Evolutionary conservation across 2,329 filamentous ascomycete genomes (phyloP).

Genomic region (Neonectria faginata): DNA sequence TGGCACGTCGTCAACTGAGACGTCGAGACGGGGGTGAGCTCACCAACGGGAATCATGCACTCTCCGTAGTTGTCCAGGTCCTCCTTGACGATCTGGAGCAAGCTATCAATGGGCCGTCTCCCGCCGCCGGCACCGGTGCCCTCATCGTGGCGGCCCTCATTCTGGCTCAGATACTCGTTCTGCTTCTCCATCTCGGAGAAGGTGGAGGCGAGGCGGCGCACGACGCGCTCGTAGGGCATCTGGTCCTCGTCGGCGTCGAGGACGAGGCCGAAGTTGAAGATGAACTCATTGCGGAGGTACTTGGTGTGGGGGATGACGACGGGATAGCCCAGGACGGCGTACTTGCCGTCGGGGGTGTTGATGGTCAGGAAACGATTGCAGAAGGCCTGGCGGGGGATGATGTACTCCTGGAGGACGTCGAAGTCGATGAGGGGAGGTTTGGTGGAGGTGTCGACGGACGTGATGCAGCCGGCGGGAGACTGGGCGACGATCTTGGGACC

Average conservation of each 20-base stretch:
- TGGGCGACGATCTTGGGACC: conserved; percentile 73
- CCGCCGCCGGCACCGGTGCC: conserved; percentile 52
- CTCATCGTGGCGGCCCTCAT: conserved; percentile 55
- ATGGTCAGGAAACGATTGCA: conserved; percentile 91
- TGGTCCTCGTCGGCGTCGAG: conserved; percentile 76
- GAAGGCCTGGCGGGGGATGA: conserved; percentile 94
- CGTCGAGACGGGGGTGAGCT: conserved; percentile 44
- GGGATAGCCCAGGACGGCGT: conserved; percentile 87
- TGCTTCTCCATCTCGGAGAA: conserved; percentile 94
- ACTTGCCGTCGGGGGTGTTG: conserved; percentile 75
- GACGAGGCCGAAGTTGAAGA: conserved; percentile 96
- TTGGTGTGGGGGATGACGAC: conserved; percentile 85
- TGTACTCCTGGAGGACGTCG: conserved; percentile 86
- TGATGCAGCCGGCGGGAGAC: conserved; percentile 72
- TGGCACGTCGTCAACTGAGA: background rate
- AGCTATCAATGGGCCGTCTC: conserved; percentile 80
- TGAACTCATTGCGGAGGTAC: conserved; percentile 94
- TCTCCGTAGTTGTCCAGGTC: conserved; percentile 97
- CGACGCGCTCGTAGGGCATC: conserved; percentile 84
- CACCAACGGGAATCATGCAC: conserved; percentile 97
- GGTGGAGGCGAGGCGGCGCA: conserved; percentile 84
- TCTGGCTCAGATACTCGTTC: conserved; percentile 81
- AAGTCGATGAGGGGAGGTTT: conserved; percentile 81
- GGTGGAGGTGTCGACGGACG: conserved; percentile 53
- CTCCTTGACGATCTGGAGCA: conserved; percentile 84